Conservation (phyloP, 2,329 filamentous ascomycete species). For the Aureobasidium namibiae region DNA sequence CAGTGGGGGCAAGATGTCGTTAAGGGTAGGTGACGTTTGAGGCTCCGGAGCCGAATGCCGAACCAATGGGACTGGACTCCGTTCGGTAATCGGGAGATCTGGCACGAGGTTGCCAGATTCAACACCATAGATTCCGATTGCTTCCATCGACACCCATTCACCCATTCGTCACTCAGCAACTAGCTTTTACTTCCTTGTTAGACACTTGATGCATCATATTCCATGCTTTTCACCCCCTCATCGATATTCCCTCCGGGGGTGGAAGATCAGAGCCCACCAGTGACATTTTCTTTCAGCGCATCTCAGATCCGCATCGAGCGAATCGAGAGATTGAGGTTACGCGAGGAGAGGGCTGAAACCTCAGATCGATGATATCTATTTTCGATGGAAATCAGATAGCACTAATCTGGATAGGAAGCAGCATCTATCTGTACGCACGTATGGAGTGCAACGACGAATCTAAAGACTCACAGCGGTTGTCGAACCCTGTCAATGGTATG, state of each 20-base stretch:
- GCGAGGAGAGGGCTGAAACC: neutral
- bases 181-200: neutral
- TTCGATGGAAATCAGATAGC: neutral
- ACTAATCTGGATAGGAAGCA: neutral
- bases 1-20: neutral
- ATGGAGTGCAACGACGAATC: neutral
- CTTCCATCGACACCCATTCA: neutral
- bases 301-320: slow-evolving; percentile 1
- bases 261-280: neutral
- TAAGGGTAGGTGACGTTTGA: neutral
- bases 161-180: neutral
- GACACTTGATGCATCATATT: neutral
- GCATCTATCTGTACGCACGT: neutral
- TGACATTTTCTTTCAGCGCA: neutral
- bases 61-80: neutral
- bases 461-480: neutral
- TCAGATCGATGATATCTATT: neutral
- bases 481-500: neutral
- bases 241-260: neutral
- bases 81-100: slow-evolving; percentile 6
- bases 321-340: neutral
- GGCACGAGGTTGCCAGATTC: slow-evolving; percentile 1
- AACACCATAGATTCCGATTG: neutral
- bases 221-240: neutral
- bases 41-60: neutral